Percentiles rank a stretch among this genome's conserved stretches.
Conservation (phyloP, 2,329 filamentous ascomycete species). For the Fusarium cicatricum region DNA sequence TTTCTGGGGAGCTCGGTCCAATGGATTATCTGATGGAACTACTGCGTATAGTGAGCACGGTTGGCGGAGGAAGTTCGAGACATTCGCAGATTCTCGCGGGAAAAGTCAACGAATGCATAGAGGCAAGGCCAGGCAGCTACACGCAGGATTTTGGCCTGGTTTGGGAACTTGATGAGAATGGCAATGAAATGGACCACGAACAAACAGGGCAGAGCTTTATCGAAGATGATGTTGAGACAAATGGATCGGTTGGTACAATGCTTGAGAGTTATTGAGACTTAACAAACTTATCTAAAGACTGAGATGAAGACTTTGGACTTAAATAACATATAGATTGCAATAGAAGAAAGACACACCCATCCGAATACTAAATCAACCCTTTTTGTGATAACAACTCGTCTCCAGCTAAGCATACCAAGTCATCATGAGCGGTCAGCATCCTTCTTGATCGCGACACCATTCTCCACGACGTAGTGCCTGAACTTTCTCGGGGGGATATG, state of each 20-base stretch:
- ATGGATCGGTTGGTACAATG: no score
- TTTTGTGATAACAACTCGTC: no score
- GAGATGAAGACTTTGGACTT: no score
- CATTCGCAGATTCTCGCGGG: constrained; percentile 21
- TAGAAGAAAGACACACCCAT: no score
- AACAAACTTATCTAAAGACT: no score
- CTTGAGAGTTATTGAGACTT: neutral
- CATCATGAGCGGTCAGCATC: neutral
- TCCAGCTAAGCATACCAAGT: neutral
- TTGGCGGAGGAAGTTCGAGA: constrained; percentile 5
- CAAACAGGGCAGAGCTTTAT: neutral
- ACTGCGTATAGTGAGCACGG: constrained; percentile 11
- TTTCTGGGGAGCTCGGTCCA: constrained; percentile 12
- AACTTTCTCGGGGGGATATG: constrained; percentile 40
- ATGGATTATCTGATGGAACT: constrained; percentile 25
- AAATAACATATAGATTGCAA: no score
- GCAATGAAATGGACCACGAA: neutral
- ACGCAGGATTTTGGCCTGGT: neutral
- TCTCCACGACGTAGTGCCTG: constrained; percentile 31
- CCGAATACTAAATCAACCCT: no score
- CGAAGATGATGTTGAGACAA: neutral
- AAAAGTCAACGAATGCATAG: constrained; percentile 14
- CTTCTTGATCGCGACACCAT: constrained; percentile 18
- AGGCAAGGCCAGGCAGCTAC: neutral
- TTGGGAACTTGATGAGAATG: neutral